Evolutionary conservation across 73 alveolate species (phyloP).

Genomic region (Paramecium sexaurelia): DNA sequence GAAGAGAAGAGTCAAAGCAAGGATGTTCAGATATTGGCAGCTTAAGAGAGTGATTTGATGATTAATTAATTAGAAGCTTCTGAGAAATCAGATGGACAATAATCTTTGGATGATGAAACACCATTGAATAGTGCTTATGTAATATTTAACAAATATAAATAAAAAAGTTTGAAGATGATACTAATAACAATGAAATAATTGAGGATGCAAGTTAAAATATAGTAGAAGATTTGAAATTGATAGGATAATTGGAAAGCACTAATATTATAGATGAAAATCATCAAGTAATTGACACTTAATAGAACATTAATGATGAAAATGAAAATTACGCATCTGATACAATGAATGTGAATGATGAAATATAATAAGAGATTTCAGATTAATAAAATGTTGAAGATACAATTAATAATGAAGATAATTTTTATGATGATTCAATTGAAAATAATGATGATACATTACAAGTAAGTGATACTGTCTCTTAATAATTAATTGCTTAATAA

Average conservation of each 20-base stretch:
- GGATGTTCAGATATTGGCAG: conserved; percentile 27
- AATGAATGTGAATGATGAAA: conserved; percentile 18
- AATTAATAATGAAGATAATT: not conserved
- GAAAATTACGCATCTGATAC: not conserved
- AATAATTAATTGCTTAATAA: not conserved
- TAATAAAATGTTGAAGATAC: not conserved
- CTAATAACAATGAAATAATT: not conserved
- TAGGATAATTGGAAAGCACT: not conserved
- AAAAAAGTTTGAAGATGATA: not conserved
- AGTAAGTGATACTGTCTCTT: not conserved
- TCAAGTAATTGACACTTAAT: not conserved
- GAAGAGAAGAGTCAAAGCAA: not conserved
- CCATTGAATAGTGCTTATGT: conserved; percentile 44
- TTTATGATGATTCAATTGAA: not conserved
- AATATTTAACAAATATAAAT: not conserved
- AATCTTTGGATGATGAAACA: conserved; percentile 48
- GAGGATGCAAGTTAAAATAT: conserved; percentile 33
- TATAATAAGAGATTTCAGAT: not conserved
- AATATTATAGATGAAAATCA: conserved; percentile 18
- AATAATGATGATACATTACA: not conserved
- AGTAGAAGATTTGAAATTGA: not conserved
- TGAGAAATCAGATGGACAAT: not conserved
- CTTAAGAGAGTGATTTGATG: conserved; percentile 34
- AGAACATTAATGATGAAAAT: not conserved
- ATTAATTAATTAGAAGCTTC: not conserved